Evolutionary conservation across 345 rosid species (phyloP), one percentile per base, ranked within the genome.

Genomic region (Iberis pinnata): DNA sequence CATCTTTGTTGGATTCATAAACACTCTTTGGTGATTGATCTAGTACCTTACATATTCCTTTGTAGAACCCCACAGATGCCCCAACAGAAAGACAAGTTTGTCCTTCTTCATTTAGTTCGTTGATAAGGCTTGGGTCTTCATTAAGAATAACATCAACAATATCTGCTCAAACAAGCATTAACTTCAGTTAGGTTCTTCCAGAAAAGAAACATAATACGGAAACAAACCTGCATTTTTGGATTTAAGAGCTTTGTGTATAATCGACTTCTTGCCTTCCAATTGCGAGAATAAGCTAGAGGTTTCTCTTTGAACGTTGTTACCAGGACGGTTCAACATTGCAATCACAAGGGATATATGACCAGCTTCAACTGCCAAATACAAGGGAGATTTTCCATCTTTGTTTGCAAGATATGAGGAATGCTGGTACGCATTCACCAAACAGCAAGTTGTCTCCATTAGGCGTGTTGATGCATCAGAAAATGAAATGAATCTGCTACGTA

Each of bases 51-150:
- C 32, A 22, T 22, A 53, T 39, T 7, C 69, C 69, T 38, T 18
- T 5, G 32, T 29, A 50, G 4, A 8, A 49, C 3, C 70, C 70
- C 0, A 42, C 2, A 3, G 29, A 29, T 15, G 47, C 63, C 35
- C 46, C 64, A 56, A 51, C 1, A 0, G 22, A 37, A 26, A 65
- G 65, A 33, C 64, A 59, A 0, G 70, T 58, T 24, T 29, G 12
- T 22, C 63, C 71, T 33, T 56, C 13, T 47, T 33, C 65, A 42
- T 73, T 69, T 52, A 14, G 25, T 6, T 33, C 42, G 3, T 42
- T 0, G 1, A 1, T 4, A 7, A 62, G 29, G 26, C 40, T 36
- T 7, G 45, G 67, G 0, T 22, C 25, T 22, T 22, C 25, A 22
- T 22, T 22, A 2, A 22, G 25, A 22, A 22, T 22, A 22, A 22